Base-by-base conservation (phyloP, 208 protist genomes). In the Trypanosoma conorhini region DNA sequence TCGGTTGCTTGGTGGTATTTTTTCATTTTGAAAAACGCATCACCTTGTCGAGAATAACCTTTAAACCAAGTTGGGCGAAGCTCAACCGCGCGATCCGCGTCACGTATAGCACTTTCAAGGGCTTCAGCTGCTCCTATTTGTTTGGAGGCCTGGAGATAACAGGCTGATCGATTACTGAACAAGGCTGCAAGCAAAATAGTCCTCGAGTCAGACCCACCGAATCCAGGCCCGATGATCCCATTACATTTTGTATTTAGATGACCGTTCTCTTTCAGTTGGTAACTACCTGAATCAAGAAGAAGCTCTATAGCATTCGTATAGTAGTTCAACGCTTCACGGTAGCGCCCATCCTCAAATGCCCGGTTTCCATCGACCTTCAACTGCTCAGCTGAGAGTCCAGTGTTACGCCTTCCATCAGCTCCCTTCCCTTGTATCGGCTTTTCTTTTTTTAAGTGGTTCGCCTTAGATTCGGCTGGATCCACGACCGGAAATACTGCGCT, bases 91-190 rank as follows among this genome's bases (percentile, higher is more conserved):
- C 91, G 82, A 38, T 97, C 88, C 5, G 95, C 96, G 66, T 99
- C 97, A 35, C 83, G 71, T 22, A 98, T 79, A 19, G 97, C 96
- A 52, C 72, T 79, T 35, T 81, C 81, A 68, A 87, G 90, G 30
- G 80, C 77, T 35, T 82, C 81, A 44, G 67, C 59, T 35, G 84
- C 80, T 46, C 58, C 52, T 80, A 83, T 72, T 50, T 93, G 67
- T 40, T 94, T 86, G 7, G 80, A 77, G 4, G 87, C 77, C 59
- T 92, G 81, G 40, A 93, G 65, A 73, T 93, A 96, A 22, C 87
- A 83, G n/a, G 96, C 95, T n/a, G 93, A 97, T 50, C 97, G 87
- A 80, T 99, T 99, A 70, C 89, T 96, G 85, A 95, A 88, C 33
- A 98, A 75, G 10, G 94, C 83, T n/a, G 96, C 80, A 54, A 93